Conservation (phyloP, 1,139 yeast genomes). For the Candida pseudoviswanathii region DNA sequence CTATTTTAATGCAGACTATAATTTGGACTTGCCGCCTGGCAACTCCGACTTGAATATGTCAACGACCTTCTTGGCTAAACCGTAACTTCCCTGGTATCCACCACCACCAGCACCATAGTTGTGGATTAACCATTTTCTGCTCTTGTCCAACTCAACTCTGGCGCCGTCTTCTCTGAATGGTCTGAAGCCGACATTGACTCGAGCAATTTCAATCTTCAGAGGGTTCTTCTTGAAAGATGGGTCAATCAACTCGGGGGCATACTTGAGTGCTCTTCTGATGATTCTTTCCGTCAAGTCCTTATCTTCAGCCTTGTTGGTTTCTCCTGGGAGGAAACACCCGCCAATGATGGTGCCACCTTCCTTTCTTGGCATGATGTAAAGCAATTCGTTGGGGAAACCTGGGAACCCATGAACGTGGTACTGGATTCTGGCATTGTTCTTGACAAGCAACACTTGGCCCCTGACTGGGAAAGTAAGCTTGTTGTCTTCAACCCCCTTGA, state of each 20-base stretch:
- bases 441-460: slow-evolving; percentile 43
- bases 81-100: slow-evolving; percentile 55
- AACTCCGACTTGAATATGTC: slow-evolving; percentile 12
- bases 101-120: slow-evolving; percentile 58
- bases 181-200: slow-evolving; percentile 49
- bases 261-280: slow-evolving; percentile 39
- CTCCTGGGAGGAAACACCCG: slow-evolving; percentile 41
- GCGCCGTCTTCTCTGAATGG: slow-evolving; percentile 51
- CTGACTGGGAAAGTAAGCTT: slow-evolving; percentile 32
- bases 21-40: slow-evolving; percentile 7
- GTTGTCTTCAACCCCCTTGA: slow-evolving; percentile 36
- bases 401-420: slow-evolving; percentile 35
- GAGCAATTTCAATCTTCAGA: slow-evolving; percentile 38
- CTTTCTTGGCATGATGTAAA: slow-evolving; percentile 53
- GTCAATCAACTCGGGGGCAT: slow-evolving; percentile 45
- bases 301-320: slow-evolving; percentile 31
- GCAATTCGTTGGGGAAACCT: slow-evolving; percentile 34
- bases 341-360: slow-evolving; percentile 60
- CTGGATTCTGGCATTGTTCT: slow-evolving; percentile 34
- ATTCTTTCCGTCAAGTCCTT: slow-evolving; percentile 40
- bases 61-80: slow-evolving; percentile 35
- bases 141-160: slow-evolving; percentile 39
- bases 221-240: slow-evolving; percentile 33
- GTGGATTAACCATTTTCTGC: slow-evolving; percentile 42
- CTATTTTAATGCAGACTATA: slow-evolving; percentile 2